These are phyloP conservation scores for Gloeophyllum trabeum DNA, from an alignment of 768 basidiomycete species.

Conservation along the genomic window DNA sequence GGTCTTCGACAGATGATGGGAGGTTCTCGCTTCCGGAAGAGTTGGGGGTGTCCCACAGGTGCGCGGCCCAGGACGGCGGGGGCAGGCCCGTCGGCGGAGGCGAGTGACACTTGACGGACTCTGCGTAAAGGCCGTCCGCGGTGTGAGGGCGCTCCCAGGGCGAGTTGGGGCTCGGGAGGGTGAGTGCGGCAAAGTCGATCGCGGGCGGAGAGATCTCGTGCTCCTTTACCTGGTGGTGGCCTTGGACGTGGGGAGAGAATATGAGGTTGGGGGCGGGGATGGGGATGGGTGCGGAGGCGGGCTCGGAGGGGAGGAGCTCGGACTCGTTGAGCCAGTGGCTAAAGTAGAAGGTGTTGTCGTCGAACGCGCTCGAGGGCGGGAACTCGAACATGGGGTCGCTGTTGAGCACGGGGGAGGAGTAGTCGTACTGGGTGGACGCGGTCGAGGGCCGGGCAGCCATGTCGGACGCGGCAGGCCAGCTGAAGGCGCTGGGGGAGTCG, in stretches of 20 bases:
- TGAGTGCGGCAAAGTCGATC: slow-evolving; percentile 41
- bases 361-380: slow-evolving; percentile 25
- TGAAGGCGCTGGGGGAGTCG: slow-evolving; percentile 26
- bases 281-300: slow-evolving; percentile 50
- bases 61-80: slow-evolving; percentile 57
- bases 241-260: slow-evolving; percentile 26
- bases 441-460: slow-evolving; percentile 28
- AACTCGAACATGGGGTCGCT: slow-evolving; percentile 23
- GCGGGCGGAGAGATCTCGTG: slow-evolving; percentile 47
- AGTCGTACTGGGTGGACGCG: slow-evolving; percentile 27
- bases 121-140: neutral
- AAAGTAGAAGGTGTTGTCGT: slow-evolving; percentile 30
- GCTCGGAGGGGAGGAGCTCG: slow-evolving; percentile 24
- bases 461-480: slow-evolving; percentile 25
- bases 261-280: slow-evolving; percentile 33
- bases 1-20: slow-evolving; percentile 29
- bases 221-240: slow-evolving; percentile 34
- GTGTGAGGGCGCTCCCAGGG: neutral
- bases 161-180: slow-evolving; percentile 51
- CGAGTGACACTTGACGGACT: slow-evolving; percentile 31
- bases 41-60: slow-evolving; percentile 39
- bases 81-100: slow-evolving; percentile 50
- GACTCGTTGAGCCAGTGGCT: slow-evolving; percentile 58
- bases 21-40: slow-evolving; percentile 31
- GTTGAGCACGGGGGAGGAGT: slow-evolving; percentile 27